These are phyloP conservation scores for Vigna trinervia DNA, from an alignment of 306 rosid species.

Conservation along the genomic window DNA sequence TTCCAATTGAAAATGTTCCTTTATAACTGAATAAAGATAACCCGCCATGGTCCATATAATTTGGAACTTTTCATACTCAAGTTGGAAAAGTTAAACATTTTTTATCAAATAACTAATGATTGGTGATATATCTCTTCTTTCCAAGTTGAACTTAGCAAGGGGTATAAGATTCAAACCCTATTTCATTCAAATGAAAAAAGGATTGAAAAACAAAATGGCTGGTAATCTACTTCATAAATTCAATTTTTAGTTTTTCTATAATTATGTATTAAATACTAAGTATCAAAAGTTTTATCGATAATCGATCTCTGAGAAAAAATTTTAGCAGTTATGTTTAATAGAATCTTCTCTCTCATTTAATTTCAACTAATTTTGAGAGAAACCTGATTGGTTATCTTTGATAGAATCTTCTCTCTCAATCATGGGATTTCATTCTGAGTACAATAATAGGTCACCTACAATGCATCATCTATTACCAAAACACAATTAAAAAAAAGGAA, in stretches of 20 bases:
- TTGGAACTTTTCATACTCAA: not conserved
- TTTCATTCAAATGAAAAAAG: slow-evolving; percentile 14
- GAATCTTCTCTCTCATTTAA: not conserved
- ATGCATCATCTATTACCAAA: slow-evolving; percentile 33
- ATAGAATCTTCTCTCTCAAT: not conserved
- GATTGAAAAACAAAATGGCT: not conserved
- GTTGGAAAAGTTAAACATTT: not conserved
- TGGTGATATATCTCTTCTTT: not conserved
- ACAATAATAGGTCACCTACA: slow-evolving; percentile 1
- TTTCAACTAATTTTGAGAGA: not conserved
- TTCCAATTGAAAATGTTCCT: slow-evolving; percentile 10
- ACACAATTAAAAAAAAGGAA: not conserved
- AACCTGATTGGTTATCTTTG: not conserved
- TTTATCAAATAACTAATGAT: not conserved
- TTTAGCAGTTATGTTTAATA: too few relatives aligned
- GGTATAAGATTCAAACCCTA: not conserved
- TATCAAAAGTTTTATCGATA: too few relatives aligned
- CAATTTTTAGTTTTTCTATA: not conserved
- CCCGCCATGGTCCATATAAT: not conserved
- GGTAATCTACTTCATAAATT: not conserved
- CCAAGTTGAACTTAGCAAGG: not conserved
- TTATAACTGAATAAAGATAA: not conserved
- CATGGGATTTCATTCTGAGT: not conserved
- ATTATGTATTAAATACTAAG: too few relatives aligned
- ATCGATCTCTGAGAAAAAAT: not conserved